phyloP scores from a whole-genome alignment of 495 filamentous ascomycete genomes.

The Penicillium soppii region DNA sequence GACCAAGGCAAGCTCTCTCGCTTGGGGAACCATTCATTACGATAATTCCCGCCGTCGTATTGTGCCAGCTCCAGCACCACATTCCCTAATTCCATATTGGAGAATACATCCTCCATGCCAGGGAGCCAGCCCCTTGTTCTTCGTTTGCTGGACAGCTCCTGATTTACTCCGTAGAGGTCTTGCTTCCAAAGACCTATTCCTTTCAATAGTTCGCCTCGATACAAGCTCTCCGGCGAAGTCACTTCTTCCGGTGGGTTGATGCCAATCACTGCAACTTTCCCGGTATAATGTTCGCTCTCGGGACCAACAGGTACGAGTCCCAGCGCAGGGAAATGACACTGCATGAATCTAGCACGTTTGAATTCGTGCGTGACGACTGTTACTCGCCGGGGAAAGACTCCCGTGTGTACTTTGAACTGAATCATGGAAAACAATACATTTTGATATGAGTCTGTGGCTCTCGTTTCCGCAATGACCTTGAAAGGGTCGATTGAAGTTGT shows the following conservation, averaged over 20 bases:
- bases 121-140: constrained; percentile 39
- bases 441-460: constrained; percentile 76
- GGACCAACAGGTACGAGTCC: constrained; percentile 32
- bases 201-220: constrained; percentile 37
- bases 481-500: constrained; percentile 14
- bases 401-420: constrained; percentile 50
- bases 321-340: constrained; percentile 67
- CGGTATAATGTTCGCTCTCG: constrained; percentile 5
- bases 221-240: constrained; percentile 44
- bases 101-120: constrained; percentile 28
- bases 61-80: constrained; percentile 35
- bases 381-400: constrained; percentile 40
- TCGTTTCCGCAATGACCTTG: constrained; percentile 54
- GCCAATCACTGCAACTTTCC: constrained; percentile 55
- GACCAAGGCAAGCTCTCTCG: constrained; percentile 44
- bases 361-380: constrained; percentile 76
- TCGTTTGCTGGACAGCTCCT: constrained; percentile 38
- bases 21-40: constrained; percentile 35
- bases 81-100: constrained; percentile 23
- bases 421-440: constrained; percentile 73
- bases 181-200: constrained; percentile 44
- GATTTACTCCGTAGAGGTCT: constrained; percentile 45
- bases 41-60: constrained; percentile 36
- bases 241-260: constrained; percentile 66
- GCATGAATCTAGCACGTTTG: constrained; percentile 65